Base-by-base conservation (phyloP, 345 rosid genomes). In the Clarkia xantiana region DNA sequence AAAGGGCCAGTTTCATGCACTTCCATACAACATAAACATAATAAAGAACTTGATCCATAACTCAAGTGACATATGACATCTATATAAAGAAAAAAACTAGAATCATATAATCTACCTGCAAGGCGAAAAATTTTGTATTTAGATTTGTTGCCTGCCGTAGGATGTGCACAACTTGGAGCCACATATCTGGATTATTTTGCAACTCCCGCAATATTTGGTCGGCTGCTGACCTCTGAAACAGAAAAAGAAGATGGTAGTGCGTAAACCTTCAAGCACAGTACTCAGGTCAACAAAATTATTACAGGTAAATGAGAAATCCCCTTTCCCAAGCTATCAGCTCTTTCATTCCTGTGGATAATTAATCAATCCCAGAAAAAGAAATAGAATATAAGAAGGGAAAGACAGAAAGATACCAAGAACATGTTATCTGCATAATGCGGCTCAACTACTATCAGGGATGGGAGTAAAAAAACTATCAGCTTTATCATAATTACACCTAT, bases 131-230 rank as follows among this genome's bases (percentile, higher is more conserved):
- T 72, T 93, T 93, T 61, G 99, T 87, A 62, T 87, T 86, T 46
- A 87, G 70, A 70, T 76, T 84, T 69, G 78, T 78, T 3, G 99
- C 78, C 36, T 64, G 76, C 62, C 80, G 96, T 36, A 93, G 72
- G 60, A 87, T 73, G 61, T 82, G 95, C 57, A 87, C 99, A 53
- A 93, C 99, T 62, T 93, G 99, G 17, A 84, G 96, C 99, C 99
- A 93, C 80, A 79, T 87, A 53, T 84, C 96, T 43, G 91, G 91
- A 67, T 93, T 93, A 49, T 73, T 81, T 67, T 93, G 99, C 73
- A 93, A 63, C 41, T 87, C 99, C 77, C 94, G 94, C 82, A 93
- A 66, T 54, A 93, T 80, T 61, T 84, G 83, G 67, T 93, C 99
- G 0, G 99, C 99, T 44, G 94, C 88, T 19, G 87, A 75, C 61